A percentile compares a stretch with the other conserved stretches of the same genome.
phyloP scores from a whole-genome alignment of 116 monocot species.

The Iris pallida region DNA sequence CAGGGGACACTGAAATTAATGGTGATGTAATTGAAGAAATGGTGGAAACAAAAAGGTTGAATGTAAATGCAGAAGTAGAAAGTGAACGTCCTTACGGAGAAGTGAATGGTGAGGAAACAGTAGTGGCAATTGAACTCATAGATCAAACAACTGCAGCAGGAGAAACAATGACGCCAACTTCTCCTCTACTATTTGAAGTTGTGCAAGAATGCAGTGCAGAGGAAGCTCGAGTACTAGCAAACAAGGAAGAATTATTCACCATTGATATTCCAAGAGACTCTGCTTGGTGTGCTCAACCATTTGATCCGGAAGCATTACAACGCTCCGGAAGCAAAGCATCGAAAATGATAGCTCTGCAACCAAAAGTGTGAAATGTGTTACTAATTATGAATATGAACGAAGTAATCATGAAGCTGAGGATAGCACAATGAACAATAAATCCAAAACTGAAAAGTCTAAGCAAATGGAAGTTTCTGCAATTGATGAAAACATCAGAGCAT shows the following conservation, averaged over 20 bases:
- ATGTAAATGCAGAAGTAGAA: slow-evolving; percentile 1
- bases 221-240: slow-evolving; percentile 5
- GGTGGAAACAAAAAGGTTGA: not conserved
- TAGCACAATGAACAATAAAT: not conserved
- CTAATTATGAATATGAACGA: not conserved
- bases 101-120: not conserved
- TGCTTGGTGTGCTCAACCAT: not conserved
- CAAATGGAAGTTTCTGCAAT: not conserved
- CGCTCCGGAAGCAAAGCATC: not conserved
- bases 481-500: slow-evolving; percentile 2
- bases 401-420: not conserved
- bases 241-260: not conserved
- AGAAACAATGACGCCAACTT: not conserved
- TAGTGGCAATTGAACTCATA: not conserved
- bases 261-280: not conserved
- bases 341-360: slow-evolving; percentile 3
- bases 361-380: not conserved
- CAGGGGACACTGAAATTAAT: not conserved
- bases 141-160: not conserved
- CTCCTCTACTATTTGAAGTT: not conserved
- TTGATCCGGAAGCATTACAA: not conserved
- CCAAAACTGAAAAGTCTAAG: not conserved
- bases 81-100: not conserved
- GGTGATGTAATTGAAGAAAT: not conserved
- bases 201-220: not conserved